These are phyloP conservation scores for Penicillium malachiteum DNA, from an alignment of 495 filamentous ascomycete genomes.

Conservation along the genomic window DNA sequence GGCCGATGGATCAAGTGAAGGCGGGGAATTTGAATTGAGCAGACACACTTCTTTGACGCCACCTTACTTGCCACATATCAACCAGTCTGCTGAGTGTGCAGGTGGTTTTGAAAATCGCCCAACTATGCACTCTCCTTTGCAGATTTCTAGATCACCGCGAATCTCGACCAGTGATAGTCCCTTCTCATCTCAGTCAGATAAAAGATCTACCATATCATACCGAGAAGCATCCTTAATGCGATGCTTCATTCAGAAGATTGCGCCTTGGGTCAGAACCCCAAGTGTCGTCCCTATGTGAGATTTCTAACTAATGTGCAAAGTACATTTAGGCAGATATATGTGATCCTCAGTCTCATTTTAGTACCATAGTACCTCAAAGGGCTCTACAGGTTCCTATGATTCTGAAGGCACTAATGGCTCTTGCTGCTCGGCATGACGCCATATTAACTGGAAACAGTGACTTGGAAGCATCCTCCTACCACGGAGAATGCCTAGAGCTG, in stretches of 20 bases:
- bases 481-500: slow-evolving; percentile 36
- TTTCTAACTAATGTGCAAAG: background rate
- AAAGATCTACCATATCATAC: slow-evolving; percentile 16
- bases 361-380: slow-evolving; percentile 33
- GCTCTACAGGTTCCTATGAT: slow-evolving; percentile 36
- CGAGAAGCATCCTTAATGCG: slow-evolving; percentile 37
- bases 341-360: slow-evolving; percentile 35
- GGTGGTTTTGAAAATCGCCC: background rate
- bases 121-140: background rate
- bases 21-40: background rate
- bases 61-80: background rate
- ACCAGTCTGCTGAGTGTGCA: background rate
- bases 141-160: background rate
- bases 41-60: background rate
- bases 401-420: slow-evolving; percentile 33
- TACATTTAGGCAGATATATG: slow-evolving; percentile 34
- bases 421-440: slow-evolving; percentile 36
- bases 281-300: background rate
- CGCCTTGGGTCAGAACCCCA: slow-evolving; percentile 31
- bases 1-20: slow-evolving; percentile 18
- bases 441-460: slow-evolving; percentile 31
- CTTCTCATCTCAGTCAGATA: background rate
- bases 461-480: slow-evolving; percentile 40
- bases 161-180: background rate
- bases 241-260: slow-evolving; percentile 34